Evolutionary conservation across 2,329 filamentous ascomycete genomes (phyloP), one percentile per base, ranked within the genome.

Genomic region (Fragosphaeria purpurea): DNA sequence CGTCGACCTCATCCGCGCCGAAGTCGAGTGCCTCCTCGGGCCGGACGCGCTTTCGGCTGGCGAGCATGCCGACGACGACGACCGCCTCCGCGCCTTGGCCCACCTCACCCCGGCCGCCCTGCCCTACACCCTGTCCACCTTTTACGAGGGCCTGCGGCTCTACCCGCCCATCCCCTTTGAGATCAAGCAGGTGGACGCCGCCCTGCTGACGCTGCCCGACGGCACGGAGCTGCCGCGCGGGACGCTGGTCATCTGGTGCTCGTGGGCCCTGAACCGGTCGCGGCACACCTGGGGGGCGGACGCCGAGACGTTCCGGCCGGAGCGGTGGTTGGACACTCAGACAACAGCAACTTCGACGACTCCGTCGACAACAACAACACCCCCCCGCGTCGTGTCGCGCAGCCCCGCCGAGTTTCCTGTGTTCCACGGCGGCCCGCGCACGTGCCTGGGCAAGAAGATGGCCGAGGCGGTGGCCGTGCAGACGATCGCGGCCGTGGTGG

Each of bases 101-200:
- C 56, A 63, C 53, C 70, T 71, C 38, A 70, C 67, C 2, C 70
- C 76, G 0, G 44, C 60, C 8, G 61, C 67, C 8, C 59, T 77
- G 38, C 79, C 80, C 3, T 82, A 79, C 60, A 72, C 71, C n/a
- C 71, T 76, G 55, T 78, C 81, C 39, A 72, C 77, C 10, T 82
- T 83, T 59, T 79, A 81, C 62, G 81, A 85, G 59, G 62, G 75
- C 3, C 65, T 85, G 3, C 74, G 81, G 4, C 67, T 84, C 6
- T 82, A 77, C 55, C 81, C 81, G 3, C 80, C 80, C 3, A 76
- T 85, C 33, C 81, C 81, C 1, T 79, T 85, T 53, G 81, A 85
- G 59, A 75, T 85, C 56, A 81, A 80, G 60, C 78, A 85, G 62
- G 73, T 72, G 53, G 70, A 73, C 31, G 61, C 70, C 13, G 73